Conservation (phyloP, 805 yeast species). For the Candida piceae region DNA sequence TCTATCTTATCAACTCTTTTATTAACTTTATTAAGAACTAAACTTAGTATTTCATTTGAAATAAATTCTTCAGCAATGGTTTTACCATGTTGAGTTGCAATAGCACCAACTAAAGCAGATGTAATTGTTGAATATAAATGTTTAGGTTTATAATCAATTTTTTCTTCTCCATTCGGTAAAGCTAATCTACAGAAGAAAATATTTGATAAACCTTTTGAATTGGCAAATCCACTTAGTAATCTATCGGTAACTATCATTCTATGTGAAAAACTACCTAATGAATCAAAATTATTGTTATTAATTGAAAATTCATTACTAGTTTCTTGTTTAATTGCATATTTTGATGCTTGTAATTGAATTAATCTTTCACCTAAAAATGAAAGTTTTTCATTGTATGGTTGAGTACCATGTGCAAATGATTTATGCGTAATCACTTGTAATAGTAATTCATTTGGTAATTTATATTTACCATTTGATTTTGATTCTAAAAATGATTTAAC, state of each 20-base stretch:
- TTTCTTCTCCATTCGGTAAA: conserved; percentile 30
- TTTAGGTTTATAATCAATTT: conserved; percentile 21
- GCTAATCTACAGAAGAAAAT: conserved; percentile 62
- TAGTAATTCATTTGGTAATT: conserved; percentile 56
- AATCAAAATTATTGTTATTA: conserved; percentile 49
- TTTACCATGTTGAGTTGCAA: conserved; percentile 58
- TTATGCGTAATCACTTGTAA: conserved; percentile 89
- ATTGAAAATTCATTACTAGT: conserved; percentile 33
- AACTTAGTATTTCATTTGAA: background rate
- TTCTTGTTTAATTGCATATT: conserved; percentile 31
- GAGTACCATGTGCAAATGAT: conserved; percentile 86
- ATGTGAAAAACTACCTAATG: conserved; percentile 52
- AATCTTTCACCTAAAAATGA: conserved; percentile 66
- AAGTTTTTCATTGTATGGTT: conserved; percentile 86
- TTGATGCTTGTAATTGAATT: conserved; percentile 45
- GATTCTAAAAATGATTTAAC: conserved; percentile 42
- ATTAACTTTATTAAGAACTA: background rate
- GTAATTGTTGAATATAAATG: conserved; percentile 27
- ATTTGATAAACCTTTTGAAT: conserved; percentile 40
- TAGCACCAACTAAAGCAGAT: conserved; percentile 61
- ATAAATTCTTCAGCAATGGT: conserved; percentile 54
- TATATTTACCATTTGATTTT: conserved; percentile 34
- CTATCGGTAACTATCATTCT: conserved; percentile 47
- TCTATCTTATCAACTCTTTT: background rate
- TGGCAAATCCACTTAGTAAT: conserved; percentile 49